Evolutionary conservation across 2,329 filamentous ascomycete genomes (phyloP), one percentile per base, ranked within the genome.

Genomic region (Colletotrichum nymphaeae): DNA sequence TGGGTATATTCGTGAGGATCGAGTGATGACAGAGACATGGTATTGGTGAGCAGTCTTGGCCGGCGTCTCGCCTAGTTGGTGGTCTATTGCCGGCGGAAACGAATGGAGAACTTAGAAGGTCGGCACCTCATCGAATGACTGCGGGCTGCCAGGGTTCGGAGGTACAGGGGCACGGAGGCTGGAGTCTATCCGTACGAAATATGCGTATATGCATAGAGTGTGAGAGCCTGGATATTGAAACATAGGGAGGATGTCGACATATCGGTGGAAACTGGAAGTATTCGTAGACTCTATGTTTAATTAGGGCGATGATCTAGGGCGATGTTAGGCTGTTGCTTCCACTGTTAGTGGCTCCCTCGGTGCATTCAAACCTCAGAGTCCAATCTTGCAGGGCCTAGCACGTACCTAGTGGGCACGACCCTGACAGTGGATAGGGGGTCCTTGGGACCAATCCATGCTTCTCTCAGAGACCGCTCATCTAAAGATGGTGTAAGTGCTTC

Each of bases 291-390:
- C 42, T 19, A 49, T n/a, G 63, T 67, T 57, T 30, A 55, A 62
- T 71, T 57, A 62, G 56, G 42, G 46, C 68, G 56, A 71, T 32
- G 63, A 66, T 67, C 42, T 60, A 62, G 42, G 35, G 26, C 60
- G 35, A 42, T 42, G 37, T 42, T 42, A 42, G 37, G 5, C 37
- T 42, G 37, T 42, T 42, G 14, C 37, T 19, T 59, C 28, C 14
- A 22, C n/a, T 67, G 46, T 16, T 62, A 64, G 42, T 67, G 32
- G 42, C 66, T 64, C 63, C 19, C 42, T 7, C 19, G 42, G 42
- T n/a, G 42, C 19, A 19, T 49, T n/a, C 42, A 49, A 49, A 49
- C 19, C 19, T n/a, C 42, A 49, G 19, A 49, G 7, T 49, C 19
- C 42, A 49, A 49, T 49, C 42, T 49, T 49, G 42, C 42, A 49